These are phyloP conservation scores for Cytospora piceicola DNA, from an alignment of 2,329 filamentous ascomycete genomes.

Conservation along the genomic window DNA sequence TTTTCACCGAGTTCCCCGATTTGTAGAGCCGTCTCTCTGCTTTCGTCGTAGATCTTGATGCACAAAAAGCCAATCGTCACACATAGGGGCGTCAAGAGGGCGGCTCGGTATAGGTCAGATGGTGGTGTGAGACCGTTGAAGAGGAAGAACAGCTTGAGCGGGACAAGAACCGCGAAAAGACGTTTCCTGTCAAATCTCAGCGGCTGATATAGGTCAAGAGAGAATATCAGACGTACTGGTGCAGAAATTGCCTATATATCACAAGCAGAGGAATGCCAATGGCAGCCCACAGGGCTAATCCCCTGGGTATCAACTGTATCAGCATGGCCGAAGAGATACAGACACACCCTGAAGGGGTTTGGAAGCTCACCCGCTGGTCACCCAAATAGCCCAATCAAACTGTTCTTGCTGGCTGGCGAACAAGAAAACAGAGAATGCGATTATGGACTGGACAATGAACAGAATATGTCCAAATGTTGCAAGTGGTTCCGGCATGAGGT, in stretches of 20 bases:
- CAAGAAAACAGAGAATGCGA: not conserved
- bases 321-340: not conserved
- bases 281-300: not conserved
- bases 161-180: not conserved
- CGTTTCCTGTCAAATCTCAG: not conserved
- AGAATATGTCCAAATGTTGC: not conserved
- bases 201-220: fast-evolving
- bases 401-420: conserved; percentile 4
- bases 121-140: not conserved
- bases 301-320: not conserved
- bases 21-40: too few relatives aligned
- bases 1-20: not conserved
- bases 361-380: conserved; percentile 1
- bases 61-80: not conserved
- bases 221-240: not conserved
- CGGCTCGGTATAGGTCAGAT: not conserved
- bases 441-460: not conserved
- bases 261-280: not conserved
- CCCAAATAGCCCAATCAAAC: not conserved
- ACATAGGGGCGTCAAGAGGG: not conserved
- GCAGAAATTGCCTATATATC: not conserved
- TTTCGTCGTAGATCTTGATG: not conserved
- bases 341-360: not conserved
- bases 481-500: not conserved
- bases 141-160: conserved; percentile 4